These are phyloP conservation scores for Irpex sp. DNA, from an alignment of 1,284 basidiomycete genomes.

Conservation along the genomic window DNA sequence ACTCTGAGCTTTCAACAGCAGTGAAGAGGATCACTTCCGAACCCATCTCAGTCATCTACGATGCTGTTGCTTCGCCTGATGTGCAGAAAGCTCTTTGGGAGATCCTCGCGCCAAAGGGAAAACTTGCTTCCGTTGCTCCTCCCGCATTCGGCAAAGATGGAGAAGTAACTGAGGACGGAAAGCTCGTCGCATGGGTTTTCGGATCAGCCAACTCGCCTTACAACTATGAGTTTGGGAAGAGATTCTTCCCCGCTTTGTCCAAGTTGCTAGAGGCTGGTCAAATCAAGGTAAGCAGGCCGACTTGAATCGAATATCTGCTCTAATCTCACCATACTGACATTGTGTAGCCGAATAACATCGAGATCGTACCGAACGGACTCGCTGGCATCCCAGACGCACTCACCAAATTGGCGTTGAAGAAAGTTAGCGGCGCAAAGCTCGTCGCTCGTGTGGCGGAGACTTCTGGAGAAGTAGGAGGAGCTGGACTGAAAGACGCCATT, in stretches of 20 bases:
- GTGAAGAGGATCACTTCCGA: constrained; percentile 20
- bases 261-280: constrained; percentile 9
- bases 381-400: constrained; percentile 25
- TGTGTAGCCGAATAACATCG: constrained; percentile 15
- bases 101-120: constrained; percentile 19
- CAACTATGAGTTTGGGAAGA: constrained; percentile 9
- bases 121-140: background rate
- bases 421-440: constrained; percentile 27
- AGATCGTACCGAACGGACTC: constrained; percentile 27
- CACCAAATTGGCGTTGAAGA: constrained; percentile 17
- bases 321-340: background rate
- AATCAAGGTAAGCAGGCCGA: constrained; percentile 9
- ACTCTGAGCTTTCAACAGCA: constrained; percentile 3
- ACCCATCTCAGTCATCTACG: constrained; percentile 35
- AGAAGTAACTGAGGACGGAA: background rate
- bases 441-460: constrained; percentile 28
- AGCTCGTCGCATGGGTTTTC: constrained; percentile 7
- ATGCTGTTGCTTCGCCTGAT: constrained; percentile 23
- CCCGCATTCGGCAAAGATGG: background rate
- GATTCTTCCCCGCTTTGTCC: constrained; percentile 11
- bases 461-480: constrained; percentile 2
- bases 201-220: constrained; percentile 5
- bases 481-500: background rate
- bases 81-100: background rate
- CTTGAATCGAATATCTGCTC: background rate